Evolutionary conservation across 345 rosid genomes (phyloP), one percentile per base, ranked within the genome.

Genomic region (Camelina laxa): DNA sequence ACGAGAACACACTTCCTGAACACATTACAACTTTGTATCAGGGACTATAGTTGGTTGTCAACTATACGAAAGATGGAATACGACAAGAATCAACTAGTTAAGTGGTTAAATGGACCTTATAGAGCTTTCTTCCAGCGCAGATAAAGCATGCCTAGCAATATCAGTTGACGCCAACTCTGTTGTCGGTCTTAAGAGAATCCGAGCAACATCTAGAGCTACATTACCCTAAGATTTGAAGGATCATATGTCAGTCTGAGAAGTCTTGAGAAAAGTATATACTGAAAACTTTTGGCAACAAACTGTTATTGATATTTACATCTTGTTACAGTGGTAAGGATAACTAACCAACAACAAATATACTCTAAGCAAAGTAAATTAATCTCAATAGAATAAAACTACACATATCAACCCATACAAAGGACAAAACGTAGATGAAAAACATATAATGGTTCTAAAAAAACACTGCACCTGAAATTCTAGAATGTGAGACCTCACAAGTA

Each of bases 121-220:
- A 33, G 90, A 75, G 75, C 93, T 92, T 66, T 82, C 87, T 69
- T 85, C 85, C 78, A 89, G 79, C 36, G 90, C 89, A 82, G 81
- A 81, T 83, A 92, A 76, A 70, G 97, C 96, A 80, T 87, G 92
- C 41, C 72, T 67, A 14, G 97, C 88, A 71, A 92, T 95, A 85
- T 95, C 99, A 70, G 99, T 91, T 7, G 80, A 80, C 10, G 92
- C 93, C 82, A 95, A 73, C 75, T 92, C 96, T 58, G 81, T 62
- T 31, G 85, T 85, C 11, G 99, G 91, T 57, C 87, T 82, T 68
- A 95, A 74, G 51, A 95, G 97, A 76, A 95, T 85, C 61, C 97
- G 88, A 67, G 97, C 96, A 79, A 87, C 89, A 79, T 92, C 97
- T 54, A 92, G 90, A 77, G 97, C 99, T 65, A 95, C 97, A 86